Conservation (phyloP, 306 rosid genomes). For the Datisca glomerata region DNA sequence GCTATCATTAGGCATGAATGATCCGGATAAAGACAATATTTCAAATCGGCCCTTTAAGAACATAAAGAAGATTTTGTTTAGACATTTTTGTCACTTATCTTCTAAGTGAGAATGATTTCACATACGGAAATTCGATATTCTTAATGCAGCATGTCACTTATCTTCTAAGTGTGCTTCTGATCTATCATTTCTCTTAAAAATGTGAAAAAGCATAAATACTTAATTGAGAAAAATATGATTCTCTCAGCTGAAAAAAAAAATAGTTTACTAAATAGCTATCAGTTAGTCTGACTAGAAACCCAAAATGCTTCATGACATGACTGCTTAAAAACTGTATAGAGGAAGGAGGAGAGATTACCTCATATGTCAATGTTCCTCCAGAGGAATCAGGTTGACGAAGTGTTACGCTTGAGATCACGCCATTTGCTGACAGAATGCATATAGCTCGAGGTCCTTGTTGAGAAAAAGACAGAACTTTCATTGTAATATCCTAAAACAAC, state of each 20-base stretch:
- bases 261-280: too few species aligned
- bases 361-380: conserved; percentile 80
- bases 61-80: neutral
- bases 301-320: neutral
- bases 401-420: conserved; percentile 80
- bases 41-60: conserved; percentile 73
- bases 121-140: too few species aligned
- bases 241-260: too few species aligned
- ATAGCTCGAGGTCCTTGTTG: conserved; percentile 92
- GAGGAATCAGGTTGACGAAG: conserved; percentile 87
- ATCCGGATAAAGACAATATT: conserved; percentile 82
- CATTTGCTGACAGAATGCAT: conserved; percentile 86
- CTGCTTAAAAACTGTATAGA: neutral
- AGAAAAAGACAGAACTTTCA: conserved; percentile 96
- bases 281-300: too few species aligned
- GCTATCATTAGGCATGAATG: conserved; percentile 75
- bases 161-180: too few species aligned
- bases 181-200: too few species aligned
- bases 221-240: too few species aligned
- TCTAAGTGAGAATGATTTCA: too few species aligned
- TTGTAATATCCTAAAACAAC: conserved; percentile 58
- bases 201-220: too few species aligned
- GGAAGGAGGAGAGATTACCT: conserved; percentile 24
- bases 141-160: too few species aligned
- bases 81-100: too few species aligned